A percentile compares a stretch with the other conserved stretches of the same genome.
Conservation (phyloP, 169 alveolate species). For the Perkinsus olseni region DNA sequence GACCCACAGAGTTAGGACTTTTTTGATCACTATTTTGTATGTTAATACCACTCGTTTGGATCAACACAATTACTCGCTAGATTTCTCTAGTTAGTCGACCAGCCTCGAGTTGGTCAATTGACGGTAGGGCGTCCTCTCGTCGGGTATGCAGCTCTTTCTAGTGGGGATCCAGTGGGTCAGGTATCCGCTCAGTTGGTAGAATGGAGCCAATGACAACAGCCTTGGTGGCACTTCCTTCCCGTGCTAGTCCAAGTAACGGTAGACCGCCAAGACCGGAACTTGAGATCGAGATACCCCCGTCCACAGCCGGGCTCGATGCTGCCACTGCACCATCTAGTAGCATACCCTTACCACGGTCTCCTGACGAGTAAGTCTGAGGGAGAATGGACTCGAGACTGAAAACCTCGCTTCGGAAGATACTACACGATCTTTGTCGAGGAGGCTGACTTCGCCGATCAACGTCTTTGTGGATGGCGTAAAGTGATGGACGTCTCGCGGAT, state of each 20-base stretch:
- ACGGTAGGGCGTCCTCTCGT: too few species aligned
- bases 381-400: background rate
- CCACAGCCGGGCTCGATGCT: background rate
- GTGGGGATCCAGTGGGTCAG: too few species aligned
- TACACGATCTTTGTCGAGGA: background rate
- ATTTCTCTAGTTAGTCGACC: too few species aligned
- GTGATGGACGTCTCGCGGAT: background rate
- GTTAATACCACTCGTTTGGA: too few species aligned
- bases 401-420: background rate
- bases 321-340: background rate
- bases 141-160: too few species aligned
- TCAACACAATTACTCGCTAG: too few species aligned
- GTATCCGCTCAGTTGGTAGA: too few species aligned
- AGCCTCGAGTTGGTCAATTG: too few species aligned
- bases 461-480: background rate
- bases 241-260: too few species aligned
- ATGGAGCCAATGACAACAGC: too few species aligned
- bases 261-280: background rate
- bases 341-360: background rate
- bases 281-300: background rate
- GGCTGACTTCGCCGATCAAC: background rate
- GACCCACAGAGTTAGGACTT: background rate
- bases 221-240: too few species aligned
- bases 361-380: background rate
- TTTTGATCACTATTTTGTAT: too few species aligned